These are phyloP conservation scores for Sechiopsis laciniata DNA, from an alignment of 306 rosid genomes.

Conservation along the genomic window DNA sequence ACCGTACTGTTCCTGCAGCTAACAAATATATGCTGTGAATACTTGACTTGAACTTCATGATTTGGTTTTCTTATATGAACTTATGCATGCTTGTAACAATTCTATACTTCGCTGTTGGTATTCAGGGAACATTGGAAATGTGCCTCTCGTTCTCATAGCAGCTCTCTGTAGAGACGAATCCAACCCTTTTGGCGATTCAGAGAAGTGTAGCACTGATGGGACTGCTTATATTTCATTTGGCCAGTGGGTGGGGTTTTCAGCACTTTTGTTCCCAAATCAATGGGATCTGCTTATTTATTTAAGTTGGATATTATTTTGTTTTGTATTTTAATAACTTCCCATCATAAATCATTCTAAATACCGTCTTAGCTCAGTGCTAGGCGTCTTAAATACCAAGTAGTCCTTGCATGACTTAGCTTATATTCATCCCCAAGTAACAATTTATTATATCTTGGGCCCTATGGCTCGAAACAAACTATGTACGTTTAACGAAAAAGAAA, in stretches of 20 bases:
- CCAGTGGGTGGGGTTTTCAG: constrained; percentile 78
- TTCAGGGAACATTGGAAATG: constrained; percentile 95
- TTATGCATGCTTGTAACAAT: constrained; percentile 7
- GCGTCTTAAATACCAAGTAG: neutral
- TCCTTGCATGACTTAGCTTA: neutral
- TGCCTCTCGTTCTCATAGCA: constrained; percentile 87
- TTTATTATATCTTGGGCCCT: neutral
- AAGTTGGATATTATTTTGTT: constrained; percentile 4
- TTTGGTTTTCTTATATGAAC: constrained; percentile 3
- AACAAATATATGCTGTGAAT: neutral
- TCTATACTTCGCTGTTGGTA: constrained; percentile 16
- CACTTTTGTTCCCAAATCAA: constrained; percentile 21
- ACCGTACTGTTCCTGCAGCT: too few relatives aligned
- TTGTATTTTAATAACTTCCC: neutral
- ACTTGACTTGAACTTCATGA: neutral
- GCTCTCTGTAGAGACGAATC: constrained; percentile 77
- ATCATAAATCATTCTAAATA: constrained; percentile 4
- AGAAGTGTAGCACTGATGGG: constrained; percentile 73
- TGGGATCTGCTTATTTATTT: constrained; percentile 12
- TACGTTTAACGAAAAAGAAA: neutral
- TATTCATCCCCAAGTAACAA: neutral
- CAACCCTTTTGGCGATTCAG: constrained; percentile 78
- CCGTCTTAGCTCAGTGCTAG: too few relatives aligned
- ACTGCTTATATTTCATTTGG: constrained; percentile 95
- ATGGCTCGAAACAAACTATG: neutral